Evolutionary conservation across 345 rosid species (phyloP).

Genomic region (Heritiera littoralis): DNA sequence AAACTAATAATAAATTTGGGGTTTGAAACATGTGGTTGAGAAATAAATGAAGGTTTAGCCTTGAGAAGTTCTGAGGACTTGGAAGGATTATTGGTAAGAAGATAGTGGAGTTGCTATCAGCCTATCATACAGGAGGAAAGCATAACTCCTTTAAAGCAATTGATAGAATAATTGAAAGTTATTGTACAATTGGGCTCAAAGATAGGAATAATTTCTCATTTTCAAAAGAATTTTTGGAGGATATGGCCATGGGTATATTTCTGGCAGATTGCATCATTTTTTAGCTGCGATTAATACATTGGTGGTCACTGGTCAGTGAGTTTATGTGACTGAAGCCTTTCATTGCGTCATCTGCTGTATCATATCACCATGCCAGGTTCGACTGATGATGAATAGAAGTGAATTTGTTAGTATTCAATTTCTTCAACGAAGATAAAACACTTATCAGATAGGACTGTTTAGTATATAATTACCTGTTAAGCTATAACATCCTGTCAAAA

Average conservation of each 20-base stretch:
- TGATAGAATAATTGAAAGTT: neutral
- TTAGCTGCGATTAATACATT: neutral
- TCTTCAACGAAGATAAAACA: neutral
- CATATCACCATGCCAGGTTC: neutral
- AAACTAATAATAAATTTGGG: neutral
- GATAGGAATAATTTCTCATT: neutral
- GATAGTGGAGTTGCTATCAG: neutral
- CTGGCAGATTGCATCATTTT: neutral
- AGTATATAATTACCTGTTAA: neutral
- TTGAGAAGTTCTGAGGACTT: neutral
- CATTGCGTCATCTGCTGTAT: neutral
- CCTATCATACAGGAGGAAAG: neutral
- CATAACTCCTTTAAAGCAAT: neutral
- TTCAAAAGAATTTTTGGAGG: neutral
- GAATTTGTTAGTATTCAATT: neutral
- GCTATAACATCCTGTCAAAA: neutral
- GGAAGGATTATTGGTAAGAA: neutral
- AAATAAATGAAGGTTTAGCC: neutral
- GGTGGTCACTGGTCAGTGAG: neutral
- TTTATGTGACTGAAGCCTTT: neutral
- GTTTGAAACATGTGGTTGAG: neutral
- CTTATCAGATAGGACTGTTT: neutral
- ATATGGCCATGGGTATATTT: neutral
- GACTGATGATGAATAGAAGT: neutral
- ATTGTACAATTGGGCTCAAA: neutral